These are phyloP conservation scores for Colletotrichum filicis DNA, from an alignment of 2,329 filamentous ascomycete species.

Conservation along the genomic window DNA sequence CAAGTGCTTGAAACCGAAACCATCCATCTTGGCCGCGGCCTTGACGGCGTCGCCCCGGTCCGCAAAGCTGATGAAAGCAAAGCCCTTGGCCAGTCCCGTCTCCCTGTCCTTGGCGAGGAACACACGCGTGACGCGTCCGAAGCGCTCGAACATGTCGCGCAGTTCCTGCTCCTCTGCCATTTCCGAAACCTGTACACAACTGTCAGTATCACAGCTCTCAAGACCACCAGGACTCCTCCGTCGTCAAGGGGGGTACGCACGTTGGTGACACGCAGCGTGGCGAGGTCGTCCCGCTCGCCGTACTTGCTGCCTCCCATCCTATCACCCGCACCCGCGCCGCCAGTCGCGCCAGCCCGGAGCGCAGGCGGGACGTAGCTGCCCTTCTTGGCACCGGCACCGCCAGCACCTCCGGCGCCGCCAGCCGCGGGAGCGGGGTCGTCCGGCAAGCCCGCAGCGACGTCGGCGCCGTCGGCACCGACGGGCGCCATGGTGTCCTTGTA, in stretches of 20 bases:
- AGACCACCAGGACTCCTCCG: too few relatives aligned
- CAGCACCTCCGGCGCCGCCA: slow-evolving; percentile 52
- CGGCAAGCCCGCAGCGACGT: slow-evolving; percentile 65
- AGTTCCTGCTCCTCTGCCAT: slow-evolving; percentile 96
- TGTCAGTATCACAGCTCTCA: slow-evolving; percentile 39
- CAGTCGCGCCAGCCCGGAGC: slow-evolving; percentile 76
- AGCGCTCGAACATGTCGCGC: slow-evolving; percentile 97
- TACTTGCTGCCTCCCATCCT: slow-evolving; percentile 87
- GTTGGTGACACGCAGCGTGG: slow-evolving; percentile 97
- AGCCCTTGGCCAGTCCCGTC: slow-evolving; percentile 95
- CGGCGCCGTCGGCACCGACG: slow-evolving; percentile 69
- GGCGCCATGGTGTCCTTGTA: slow-evolving; percentile 99
- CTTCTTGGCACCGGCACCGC: slow-evolving; percentile 70
- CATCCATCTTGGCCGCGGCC: slow-evolving; percentile 98
- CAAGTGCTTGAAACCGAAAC: slow-evolving; percentile 88
- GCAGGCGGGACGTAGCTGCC: slow-evolving; percentile 95
- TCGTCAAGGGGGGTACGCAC: slow-evolving; percentile 65
- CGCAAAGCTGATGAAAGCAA: slow-evolving; percentile 97
- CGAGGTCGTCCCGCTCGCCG: slow-evolving; percentile 92
- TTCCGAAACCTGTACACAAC: slow-evolving; percentile 79
- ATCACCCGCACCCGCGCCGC: slow-evolving; percentile 73
- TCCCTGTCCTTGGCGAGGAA: slow-evolving; percentile 99
- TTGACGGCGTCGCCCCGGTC: slow-evolving; percentile 90
- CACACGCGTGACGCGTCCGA: slow-evolving; percentile 94
- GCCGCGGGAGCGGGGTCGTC: slow-evolving; percentile 52